Percentiles rank a stretch among this genome's conserved stretches.
These are phyloP conservation scores for Dactylorhiza incarnata DNA, from an alignment of 106 monocot species.

Conservation along the genomic window DNA sequence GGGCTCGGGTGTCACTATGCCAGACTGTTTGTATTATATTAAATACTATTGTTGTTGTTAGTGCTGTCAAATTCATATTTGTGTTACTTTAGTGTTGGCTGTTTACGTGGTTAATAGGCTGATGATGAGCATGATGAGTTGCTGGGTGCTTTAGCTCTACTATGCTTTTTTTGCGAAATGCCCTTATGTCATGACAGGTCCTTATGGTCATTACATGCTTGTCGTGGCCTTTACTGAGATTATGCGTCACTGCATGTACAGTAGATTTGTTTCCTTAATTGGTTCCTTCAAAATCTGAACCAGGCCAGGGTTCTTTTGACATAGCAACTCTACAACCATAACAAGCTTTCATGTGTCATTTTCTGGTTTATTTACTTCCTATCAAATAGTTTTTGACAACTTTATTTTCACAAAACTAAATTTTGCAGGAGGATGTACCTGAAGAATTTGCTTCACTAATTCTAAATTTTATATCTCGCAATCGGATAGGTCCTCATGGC, in stretches of 20 bases:
- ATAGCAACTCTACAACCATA: not conserved
- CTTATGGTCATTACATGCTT: not conserved
- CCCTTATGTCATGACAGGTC: not conserved
- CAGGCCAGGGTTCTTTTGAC: not conserved
- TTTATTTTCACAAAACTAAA: not conserved
- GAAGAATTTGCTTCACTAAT: slow-evolving; percentile 82
- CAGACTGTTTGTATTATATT: too few relatives aligned
- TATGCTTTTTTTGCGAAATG: not conserved
- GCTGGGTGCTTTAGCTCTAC: not conserved
- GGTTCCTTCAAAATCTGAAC: not conserved
- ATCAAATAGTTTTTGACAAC: not conserved
- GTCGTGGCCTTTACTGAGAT: not conserved
- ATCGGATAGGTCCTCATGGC: slow-evolving; percentile 80
- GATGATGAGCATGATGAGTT: not conserved
- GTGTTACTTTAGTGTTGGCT: not conserved
- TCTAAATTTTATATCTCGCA: slow-evolving; percentile 84
- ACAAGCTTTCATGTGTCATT: not conserved
- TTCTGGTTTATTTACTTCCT: not conserved
- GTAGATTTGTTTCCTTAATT: not conserved
- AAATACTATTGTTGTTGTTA: too few relatives aligned
- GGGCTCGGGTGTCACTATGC: too few relatives aligned
- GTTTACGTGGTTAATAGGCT: not conserved
- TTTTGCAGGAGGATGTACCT: slow-evolving; percentile 89
- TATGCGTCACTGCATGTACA: not conserved
- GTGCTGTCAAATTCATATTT: not conserved